Conservation (phyloP, 2,329 filamentous ascomycete species). For the Claviceps cyperi region DNA sequence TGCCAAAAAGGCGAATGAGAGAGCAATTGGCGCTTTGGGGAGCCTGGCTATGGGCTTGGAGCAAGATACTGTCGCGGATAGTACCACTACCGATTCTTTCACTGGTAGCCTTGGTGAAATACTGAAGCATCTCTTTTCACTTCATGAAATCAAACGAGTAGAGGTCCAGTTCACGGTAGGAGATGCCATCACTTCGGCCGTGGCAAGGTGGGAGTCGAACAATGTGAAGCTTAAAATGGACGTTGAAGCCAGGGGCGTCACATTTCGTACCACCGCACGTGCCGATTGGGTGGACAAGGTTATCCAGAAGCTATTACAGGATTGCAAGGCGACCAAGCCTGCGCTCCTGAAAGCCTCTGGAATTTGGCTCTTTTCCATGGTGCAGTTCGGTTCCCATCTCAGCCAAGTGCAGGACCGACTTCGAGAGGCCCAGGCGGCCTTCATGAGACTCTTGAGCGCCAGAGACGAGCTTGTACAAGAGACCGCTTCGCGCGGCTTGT, state of each 20-base stretch:
- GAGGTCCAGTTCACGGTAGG: conserved; percentile 87
- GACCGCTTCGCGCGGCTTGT: conserved; percentile 77
- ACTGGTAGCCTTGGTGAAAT: conserved; percentile 36
- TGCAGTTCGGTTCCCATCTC: conserved; percentile 81
- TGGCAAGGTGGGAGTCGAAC: conserved; percentile 71
- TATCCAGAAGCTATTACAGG: conserved; percentile 57
- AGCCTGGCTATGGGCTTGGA: conserved; percentile 53
- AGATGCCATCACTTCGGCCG: conserved; percentile 67
- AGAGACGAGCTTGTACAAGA: conserved; percentile 93
- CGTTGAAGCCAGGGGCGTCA: conserved; percentile 39
- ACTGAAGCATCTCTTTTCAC: conserved; percentile 52
- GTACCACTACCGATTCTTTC: conserved; percentile 9
- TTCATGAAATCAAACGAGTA: conserved; percentile 73
- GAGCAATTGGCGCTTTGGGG: conserved; percentile 68
- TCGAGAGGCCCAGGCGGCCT: conserved; percentile 68
- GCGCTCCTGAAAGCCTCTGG: conserved; percentile 81
- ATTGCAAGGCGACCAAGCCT: conserved; percentile 76
- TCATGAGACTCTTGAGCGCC: conserved; percentile 75
- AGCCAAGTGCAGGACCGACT: conserved; percentile 58
- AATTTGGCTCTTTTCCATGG: conserved; percentile 85
- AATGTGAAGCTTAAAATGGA: conserved; percentile 63
- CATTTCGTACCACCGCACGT: conserved; percentile 24
- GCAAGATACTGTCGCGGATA: conserved; percentile 3
- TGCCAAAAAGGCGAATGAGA: conserved; percentile 69
- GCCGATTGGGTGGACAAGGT: conserved; percentile 34